Evolutionary conservation across 2,329 filamentous ascomycete species (phyloP), one percentile per base, ranked within the genome.

Genomic region (Aspergillus eucalypticola): DNA sequence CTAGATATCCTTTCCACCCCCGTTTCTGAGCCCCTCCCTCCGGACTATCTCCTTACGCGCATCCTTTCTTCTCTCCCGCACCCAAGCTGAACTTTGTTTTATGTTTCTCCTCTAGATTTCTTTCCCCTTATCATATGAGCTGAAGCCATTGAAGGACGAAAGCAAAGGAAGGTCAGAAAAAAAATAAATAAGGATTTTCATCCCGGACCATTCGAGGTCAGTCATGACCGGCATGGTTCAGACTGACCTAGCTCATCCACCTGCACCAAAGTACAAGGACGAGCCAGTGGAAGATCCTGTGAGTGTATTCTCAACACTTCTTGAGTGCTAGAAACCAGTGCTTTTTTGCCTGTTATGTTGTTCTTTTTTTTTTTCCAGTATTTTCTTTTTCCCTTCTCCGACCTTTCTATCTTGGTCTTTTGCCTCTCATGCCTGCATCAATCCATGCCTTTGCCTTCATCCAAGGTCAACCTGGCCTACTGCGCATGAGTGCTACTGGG

Each of bases 201-300:
- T 62, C 61, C 56, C 58, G 65, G 67, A 58, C 69, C 60, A 62
- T 62, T 60, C 60, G 61, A 69, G 69, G 66, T 69, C 69, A 69
- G 67, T 71, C 69, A 75, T 78, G 75, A 75, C 76, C 67, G 74
- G 74, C 68, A 77, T 78, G 75, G 74, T 78, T 72, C 76, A 77
- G 66, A 72, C 75, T 70, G 76, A 76, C 68, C 71, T 77, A 61
- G 73, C 68, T 68, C 73, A 73, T 70, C 67, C 71, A 61, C 61
- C 73, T 51, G 63, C 67, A 59, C 66, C 75, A 63, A 78, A 74
- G 64, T 82, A 81, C 75, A 82, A 82, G 74, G 78, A 81, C 72
- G 79, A 81, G 62, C 73, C 78, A 51, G 65, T 71, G 59, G 77
- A 77, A 60, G 78, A 82, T 75, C 73, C 79, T 65, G 80, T 82